Percentiles rank a stretch among this genome's conserved stretches.
Evolutionary conservation across 495 filamentous ascomycete species (phyloP).

Genomic region (Sphaerosporella brunnea): DNA sequence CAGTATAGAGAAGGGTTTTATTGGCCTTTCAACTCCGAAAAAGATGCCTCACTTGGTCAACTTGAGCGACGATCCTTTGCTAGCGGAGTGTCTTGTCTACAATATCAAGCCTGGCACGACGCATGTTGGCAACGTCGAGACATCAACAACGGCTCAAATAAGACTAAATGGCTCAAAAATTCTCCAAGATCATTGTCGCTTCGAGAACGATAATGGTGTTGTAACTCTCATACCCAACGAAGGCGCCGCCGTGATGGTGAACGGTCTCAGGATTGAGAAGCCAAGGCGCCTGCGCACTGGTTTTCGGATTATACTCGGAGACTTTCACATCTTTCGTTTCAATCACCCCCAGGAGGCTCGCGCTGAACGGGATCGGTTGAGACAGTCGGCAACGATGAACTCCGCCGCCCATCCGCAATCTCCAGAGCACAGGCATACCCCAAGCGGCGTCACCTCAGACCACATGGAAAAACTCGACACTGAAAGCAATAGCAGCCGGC

Average conservation of each 20-base stretch:
- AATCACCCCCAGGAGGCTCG: slow-evolving; percentile 94
- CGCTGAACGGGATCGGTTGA: slow-evolving; percentile 76
- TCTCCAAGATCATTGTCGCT: slow-evolving; percentile 75
- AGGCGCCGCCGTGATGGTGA: slow-evolving; percentile 92
- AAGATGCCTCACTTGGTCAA: slow-evolving; percentile 99
- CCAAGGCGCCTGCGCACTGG: slow-evolving; percentile 74
- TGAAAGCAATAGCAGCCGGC: slow-evolving; percentile 50
- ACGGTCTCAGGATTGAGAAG: slow-evolving; percentile 70
- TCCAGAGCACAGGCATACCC: slow-evolving; percentile 51
- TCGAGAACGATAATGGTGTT: slow-evolving; percentile 77
- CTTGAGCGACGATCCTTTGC: slow-evolving; percentile 69
- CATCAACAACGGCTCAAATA: slow-evolving; percentile 61
- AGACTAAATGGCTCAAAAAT: slow-evolving; percentile 88
- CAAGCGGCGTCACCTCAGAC: slow-evolving; percentile 45
- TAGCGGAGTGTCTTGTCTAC: slow-evolving; percentile 94
- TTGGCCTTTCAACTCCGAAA: slow-evolving; percentile 88
- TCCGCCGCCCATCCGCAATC: slow-evolving; percentile 37
- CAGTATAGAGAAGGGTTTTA: slow-evolving; percentile 95
- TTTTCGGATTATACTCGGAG: slow-evolving; percentile 84
- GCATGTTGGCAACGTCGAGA: slow-evolving; percentile 78
- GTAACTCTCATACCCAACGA: slow-evolving; percentile 81
- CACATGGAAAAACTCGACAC: slow-evolving; percentile 31
- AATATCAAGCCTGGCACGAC: slow-evolving; percentile 93
- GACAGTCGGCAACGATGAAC: slow-evolving; percentile 71
- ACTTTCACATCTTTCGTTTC: slow-evolving; percentile 98